phyloP scores from a whole-genome alignment of 768 basidiomycete genomes.

The Porphyrellus cyaneotinctus region DNA sequence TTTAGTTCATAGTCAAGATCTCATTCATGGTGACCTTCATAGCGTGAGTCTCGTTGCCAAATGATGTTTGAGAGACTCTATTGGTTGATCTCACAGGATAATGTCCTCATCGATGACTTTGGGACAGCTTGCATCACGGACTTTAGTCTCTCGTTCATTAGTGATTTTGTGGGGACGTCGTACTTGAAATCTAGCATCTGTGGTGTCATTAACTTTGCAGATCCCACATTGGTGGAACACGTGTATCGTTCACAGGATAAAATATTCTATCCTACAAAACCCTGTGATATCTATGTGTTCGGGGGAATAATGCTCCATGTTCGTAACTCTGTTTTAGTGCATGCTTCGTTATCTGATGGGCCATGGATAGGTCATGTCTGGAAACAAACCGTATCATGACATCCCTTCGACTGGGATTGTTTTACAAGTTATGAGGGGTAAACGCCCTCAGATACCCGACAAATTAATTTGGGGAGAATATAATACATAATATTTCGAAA shows the following conservation, averaged over 20 bases:
- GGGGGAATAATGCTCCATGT: constrained; percentile 36
- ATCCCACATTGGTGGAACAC: constrained; percentile 28
- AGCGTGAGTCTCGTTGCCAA: constrained; percentile 22
- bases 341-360: constrained; percentile 2
- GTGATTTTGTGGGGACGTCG: constrained; percentile 26
- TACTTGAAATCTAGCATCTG: constrained; percentile 31
- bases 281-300: constrained; percentile 30
- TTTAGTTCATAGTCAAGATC: constrained; percentile 19
- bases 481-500: no score
- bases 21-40: constrained; percentile 37
- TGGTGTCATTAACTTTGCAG: constrained; percentile 46
- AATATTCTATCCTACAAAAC: constrained; percentile 11
- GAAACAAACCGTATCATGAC: constrained; percentile 17
- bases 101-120: constrained; percentile 41
- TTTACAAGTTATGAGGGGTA: not conserved
- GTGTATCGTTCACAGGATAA: not conserved
- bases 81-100: constrained; percentile 21
- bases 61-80: not conserved
- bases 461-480: no score
- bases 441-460: constrained; percentile 16
- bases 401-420: not conserved
- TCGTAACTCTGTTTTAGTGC: not conserved
- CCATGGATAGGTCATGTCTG: constrained; percentile 19
- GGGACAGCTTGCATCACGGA: constrained; percentile 44
- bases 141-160: constrained; percentile 38